phyloP scores from a whole-genome alignment of 768 basidiomycete species.

The Pilatotrama ljubarskyi region DNA sequence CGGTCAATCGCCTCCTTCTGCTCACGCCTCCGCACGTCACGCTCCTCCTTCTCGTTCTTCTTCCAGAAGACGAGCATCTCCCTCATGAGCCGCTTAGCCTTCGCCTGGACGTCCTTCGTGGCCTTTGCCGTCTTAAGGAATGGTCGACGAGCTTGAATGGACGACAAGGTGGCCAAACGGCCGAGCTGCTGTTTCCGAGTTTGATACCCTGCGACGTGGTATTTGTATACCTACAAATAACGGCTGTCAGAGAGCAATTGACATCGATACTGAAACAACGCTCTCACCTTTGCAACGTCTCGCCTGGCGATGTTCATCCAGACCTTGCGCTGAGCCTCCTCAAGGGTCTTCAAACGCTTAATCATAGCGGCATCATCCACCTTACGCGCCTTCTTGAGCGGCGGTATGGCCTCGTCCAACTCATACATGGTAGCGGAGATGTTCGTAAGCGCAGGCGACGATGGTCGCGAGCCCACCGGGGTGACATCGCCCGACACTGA shows the following conservation, averaged over 20 bases:
- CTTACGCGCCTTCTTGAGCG: constrained; percentile 75
- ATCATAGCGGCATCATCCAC: constrained; percentile 69
- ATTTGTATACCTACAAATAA: constrained; percentile 69
- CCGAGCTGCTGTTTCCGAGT: constrained; percentile 69
- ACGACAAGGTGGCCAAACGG: constrained; percentile 72
- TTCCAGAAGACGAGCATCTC: constrained; percentile 98
- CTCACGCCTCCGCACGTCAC: constrained; percentile 88
- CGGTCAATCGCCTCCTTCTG: constrained; percentile 93
- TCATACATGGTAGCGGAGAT: constrained; percentile 68
- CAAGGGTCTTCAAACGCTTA: constrained; percentile 74
- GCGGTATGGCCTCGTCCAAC: constrained; percentile 67
- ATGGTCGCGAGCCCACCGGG: constrained; percentile 66
- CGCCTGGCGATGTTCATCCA: constrained; percentile 87
- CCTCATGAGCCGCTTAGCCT: constrained; percentile 86
- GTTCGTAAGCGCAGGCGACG: constrained; percentile 59
- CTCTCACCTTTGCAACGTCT: constrained; percentile 77
- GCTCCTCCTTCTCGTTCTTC: constrained; percentile 96
- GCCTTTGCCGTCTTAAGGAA: constrained; percentile 74
- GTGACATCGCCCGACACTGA: constrained; percentile 69
- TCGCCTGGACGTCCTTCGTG: constrained; percentile 79
- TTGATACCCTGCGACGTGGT: constrained; percentile 64
- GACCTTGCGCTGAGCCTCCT: constrained; percentile 84
- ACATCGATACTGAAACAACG: neutral
- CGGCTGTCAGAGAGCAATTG: neutral
- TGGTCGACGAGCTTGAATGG: constrained; percentile 77